Conservation (phyloP, 495 filamentous ascomycete species). For the Aspergillus ostianus region DNA sequence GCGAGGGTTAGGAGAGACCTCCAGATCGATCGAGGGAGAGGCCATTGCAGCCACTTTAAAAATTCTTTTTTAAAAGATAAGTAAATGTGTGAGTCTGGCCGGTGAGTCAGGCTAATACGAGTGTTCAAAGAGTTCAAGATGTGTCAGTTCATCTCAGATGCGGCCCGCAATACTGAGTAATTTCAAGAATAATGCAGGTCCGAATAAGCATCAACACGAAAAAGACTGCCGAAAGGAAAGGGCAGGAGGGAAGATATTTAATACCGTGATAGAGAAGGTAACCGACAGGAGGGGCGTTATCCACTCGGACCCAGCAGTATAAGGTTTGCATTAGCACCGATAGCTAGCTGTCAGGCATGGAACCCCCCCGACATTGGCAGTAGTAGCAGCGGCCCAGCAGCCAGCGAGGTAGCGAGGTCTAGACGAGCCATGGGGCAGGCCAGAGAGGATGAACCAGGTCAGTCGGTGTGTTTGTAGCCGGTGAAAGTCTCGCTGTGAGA, state of each 20-base stretch:
- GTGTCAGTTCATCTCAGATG: neutral
- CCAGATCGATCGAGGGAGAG: conserved; percentile 33
- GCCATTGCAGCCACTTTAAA: conserved; percentile 16
- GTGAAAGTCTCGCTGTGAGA: conserved; percentile 15
- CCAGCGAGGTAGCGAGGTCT: conserved; percentile 3
- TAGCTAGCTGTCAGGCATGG: conserved; percentile 1
- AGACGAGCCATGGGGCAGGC: conserved; percentile 8
- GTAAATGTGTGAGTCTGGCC: neutral
- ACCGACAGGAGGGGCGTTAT: neutral
- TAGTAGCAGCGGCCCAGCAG: neutral
- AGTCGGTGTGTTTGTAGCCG: conserved; percentile 9
- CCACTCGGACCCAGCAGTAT: neutral
- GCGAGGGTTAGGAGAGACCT: conserved; percentile 38
- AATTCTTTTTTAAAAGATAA: too few species aligned
- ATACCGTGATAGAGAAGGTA: neutral
- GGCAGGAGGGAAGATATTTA: neutral
- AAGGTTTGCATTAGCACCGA: conserved; percentile 2
- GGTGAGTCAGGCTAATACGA: neutral
- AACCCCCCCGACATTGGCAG: neutral
- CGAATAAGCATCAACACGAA: neutral
- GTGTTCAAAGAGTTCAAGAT: neutral
- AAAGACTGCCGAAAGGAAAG: neutral
- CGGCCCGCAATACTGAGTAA: neutral
- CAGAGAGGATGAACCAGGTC: conserved; percentile 9
- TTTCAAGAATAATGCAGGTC: neutral